Evolutionary conservation across 345 rosid genomes (phyloP).

Genomic region (Eucalyptus polybractea): DNA sequence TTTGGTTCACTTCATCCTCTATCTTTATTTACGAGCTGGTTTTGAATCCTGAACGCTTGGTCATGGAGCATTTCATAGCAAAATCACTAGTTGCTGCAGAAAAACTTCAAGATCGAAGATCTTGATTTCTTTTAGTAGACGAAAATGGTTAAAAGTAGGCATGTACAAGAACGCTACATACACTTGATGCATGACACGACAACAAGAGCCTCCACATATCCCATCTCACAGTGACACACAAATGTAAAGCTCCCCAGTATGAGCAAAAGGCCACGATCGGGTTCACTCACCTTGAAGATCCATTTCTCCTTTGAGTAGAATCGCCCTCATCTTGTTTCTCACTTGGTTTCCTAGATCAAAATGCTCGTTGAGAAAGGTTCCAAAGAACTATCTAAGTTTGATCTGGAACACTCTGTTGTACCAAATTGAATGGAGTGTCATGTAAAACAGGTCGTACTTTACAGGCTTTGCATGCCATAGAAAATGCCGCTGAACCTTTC

Average conservation of each 20-base stretch:
- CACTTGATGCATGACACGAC: background rate
- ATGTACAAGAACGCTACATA: background rate
- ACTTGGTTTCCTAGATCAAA: background rate
- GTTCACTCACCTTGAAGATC: background rate
- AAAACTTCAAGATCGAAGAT: background rate
- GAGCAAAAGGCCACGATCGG: background rate
- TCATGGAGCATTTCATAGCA: background rate
- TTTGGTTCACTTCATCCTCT: background rate
- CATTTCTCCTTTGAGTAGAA: background rate
- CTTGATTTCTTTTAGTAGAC: background rate
- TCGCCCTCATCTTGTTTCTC: background rate
- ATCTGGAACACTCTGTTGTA: constrained; percentile 74
- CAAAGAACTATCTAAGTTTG: constrained; percentile 30
- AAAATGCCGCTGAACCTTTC: constrained; percentile 70
- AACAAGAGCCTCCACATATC: background rate
- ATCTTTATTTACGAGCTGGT: background rate
- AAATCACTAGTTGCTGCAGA: background rate
- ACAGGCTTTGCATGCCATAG: constrained; percentile 81
- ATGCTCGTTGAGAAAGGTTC: background rate
- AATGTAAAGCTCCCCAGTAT: background rate
- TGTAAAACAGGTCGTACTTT: constrained; percentile 80
- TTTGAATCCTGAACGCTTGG: background rate
- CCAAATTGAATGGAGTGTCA: constrained; percentile 95
- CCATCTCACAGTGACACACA: background rate
- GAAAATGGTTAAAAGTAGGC: background rate